phyloP scores from a whole-genome alignment of 257 asterid species.

The Capsicum rhomboideum region DNA sequence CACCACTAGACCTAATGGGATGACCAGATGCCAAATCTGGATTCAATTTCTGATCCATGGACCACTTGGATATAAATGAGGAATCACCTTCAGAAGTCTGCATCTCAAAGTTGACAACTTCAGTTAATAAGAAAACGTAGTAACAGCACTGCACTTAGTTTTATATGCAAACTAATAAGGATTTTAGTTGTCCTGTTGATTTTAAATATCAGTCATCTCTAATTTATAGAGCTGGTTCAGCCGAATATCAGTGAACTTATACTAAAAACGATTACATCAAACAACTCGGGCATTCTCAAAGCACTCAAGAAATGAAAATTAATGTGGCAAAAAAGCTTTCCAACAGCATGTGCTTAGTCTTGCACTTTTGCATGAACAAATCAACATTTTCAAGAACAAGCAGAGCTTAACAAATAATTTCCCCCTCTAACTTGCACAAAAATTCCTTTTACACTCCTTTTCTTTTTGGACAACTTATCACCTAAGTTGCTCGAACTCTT shows the following conservation, averaged over 20 bases:
- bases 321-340: not conserved
- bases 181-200: not conserved
- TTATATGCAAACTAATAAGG: not conserved
- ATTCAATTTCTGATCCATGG: conserved; percentile 41
- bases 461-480: not conserved
- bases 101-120: conserved; percentile 13
- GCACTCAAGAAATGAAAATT: not conserved
- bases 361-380: not conserved
- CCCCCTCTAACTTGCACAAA: not conserved
- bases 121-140: not conserved
- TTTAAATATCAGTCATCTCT: not conserved
- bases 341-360: not conserved
- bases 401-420: not conserved
- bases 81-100: conserved; percentile 45
- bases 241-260: not conserved
- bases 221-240: not conserved
- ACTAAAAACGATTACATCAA: not conserved
- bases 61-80: conserved; percentile 29
- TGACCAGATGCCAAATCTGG: conserved; percentile 29
- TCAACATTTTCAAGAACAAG: not conserved
- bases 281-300: not conserved
- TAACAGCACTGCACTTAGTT: not conserved
- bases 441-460: not conserved
- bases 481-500: no score
- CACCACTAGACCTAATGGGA: conserved; percentile 27